Evolutionary conservation across 2,329 filamentous ascomycete genomes (phyloP).

Genomic region (Cyanodermella asteris): DNA sequence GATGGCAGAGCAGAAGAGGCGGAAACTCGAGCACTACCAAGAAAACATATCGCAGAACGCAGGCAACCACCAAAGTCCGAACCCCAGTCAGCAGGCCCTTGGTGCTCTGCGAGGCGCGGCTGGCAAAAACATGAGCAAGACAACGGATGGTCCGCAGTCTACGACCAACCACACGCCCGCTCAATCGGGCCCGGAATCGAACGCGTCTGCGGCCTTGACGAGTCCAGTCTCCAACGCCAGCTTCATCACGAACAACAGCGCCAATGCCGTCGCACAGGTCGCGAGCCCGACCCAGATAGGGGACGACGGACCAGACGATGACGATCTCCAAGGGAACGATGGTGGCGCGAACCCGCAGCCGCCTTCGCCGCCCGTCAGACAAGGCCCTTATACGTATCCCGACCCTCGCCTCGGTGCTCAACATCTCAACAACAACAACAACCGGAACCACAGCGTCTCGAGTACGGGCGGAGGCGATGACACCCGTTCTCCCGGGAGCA

Average conservation of each 20-base stretch:
- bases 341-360: no score
- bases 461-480: conserved; percentile 31
- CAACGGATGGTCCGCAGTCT: conserved; percentile 21
- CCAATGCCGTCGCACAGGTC: conserved; percentile 23
- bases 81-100: conserved; percentile 22
- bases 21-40: no score
- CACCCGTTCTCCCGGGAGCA: conserved; percentile 48
- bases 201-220: conserved; percentile 24
- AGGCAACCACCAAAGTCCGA: conserved; percentile 24
- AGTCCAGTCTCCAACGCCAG: conserved; percentile 31
- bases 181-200: no score
- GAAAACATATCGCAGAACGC: conserved; percentile 9
- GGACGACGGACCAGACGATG: conserved; percentile 20
- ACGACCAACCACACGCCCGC: no score
- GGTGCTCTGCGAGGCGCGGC: conserved; percentile 20
- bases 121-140: conserved; percentile 18
- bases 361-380: no score
- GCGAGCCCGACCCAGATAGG: conserved; percentile 26
- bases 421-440: no score
- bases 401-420: conserved; percentile 28
- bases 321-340: conserved; percentile 17
- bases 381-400: conserved; percentile 46
- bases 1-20: no score
- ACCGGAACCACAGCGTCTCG: no score
- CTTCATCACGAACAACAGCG: conserved; percentile 29